Conservation (phyloP, 1,284 basidiomycete genomes). For the Cryptococcus sp. region DNA sequence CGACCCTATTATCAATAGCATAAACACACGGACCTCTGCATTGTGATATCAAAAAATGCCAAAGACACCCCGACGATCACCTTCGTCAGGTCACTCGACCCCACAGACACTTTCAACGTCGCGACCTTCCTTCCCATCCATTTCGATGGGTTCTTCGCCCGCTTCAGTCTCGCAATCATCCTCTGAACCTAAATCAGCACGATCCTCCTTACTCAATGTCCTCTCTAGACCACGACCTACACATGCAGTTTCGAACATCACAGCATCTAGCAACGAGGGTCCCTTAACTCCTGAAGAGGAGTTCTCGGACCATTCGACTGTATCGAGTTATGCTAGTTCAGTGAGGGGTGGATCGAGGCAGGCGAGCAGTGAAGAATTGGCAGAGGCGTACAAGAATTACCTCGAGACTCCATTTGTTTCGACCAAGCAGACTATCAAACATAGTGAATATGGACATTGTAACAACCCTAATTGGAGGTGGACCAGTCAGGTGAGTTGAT, state of each 20-base stretch:
- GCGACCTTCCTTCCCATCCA: slow-evolving; percentile 10
- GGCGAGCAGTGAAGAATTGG: slow-evolving; percentile 25
- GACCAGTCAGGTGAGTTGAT: slow-evolving; percentile 38
- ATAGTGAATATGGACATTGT: slow-evolving; percentile 45
- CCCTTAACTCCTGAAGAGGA: slow-evolving; percentile 26
- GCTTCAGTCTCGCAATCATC: slow-evolving; percentile 6
- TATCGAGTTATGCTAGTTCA: slow-evolving; percentile 36
- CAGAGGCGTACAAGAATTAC: slow-evolving; percentile 39
- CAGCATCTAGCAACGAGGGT: slow-evolving; percentile 1
- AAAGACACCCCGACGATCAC: not conserved
- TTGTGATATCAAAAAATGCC: not conserved
- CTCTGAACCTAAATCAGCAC: slow-evolving; percentile 14
- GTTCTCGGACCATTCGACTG: slow-evolving; percentile 35
- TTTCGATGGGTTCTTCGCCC: slow-evolving; percentile 6
- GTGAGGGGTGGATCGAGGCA: slow-evolving; percentile 8
- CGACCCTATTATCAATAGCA: too few species aligned
- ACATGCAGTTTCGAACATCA: slow-evolving; percentile 15
- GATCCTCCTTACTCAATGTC: slow-evolving; percentile 35
- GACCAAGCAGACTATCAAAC: slow-evolving; percentile 38
- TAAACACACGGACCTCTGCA: too few species aligned
- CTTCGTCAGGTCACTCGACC: not conserved
- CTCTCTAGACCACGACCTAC: slow-evolving; percentile 27
- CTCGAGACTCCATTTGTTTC: slow-evolving; percentile 37
- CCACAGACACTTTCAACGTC: not conserved
- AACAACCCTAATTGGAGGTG: slow-evolving; percentile 47